These are phyloP conservation scores for Gymnopilus dilepis DNA, from an alignment of 768 basidiomycete species.

Conservation along the genomic window DNA sequence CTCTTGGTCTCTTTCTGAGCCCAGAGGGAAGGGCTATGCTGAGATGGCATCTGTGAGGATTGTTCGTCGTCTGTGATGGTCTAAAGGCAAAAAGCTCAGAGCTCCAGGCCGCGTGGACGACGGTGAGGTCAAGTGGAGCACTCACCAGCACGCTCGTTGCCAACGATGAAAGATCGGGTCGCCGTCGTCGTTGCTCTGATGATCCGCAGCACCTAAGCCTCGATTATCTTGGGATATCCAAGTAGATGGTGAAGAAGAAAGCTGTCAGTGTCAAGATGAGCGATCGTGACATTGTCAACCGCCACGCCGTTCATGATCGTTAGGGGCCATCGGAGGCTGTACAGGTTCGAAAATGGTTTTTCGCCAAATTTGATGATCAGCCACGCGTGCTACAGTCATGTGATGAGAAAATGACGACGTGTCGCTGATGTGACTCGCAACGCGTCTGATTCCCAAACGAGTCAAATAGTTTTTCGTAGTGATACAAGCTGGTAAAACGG, in stretches of 20 bases:
- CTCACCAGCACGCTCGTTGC: background rate
- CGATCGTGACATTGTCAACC: background rate
- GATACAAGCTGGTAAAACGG: no score
- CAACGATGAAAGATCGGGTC: background rate
- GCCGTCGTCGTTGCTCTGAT: background rate
- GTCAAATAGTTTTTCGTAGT: no score
- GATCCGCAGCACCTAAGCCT: background rate
- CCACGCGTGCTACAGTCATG: background rate
- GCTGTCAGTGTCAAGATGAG: background rate
- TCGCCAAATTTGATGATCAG: background rate
- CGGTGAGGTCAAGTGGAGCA: background rate
- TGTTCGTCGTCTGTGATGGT: background rate
- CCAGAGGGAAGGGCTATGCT: slow-evolving; percentile 32
- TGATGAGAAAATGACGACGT: background rate
- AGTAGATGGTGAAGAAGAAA: background rate
- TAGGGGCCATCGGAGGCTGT: slow-evolving; percentile 1
- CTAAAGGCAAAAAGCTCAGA: background rate
- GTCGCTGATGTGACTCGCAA: no score
- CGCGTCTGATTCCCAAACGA: background rate
- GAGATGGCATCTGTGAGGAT: slow-evolving; percentile 26
- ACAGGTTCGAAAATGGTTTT: background rate
- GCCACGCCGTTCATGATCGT: background rate
- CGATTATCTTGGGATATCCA: background rate
- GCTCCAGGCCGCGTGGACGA: background rate
- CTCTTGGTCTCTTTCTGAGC: slow-evolving; percentile 31